Evolutionary conservation across 495 filamentous ascomycete species (phyloP).

Genomic region (Daldinia vernicosa): DNA sequence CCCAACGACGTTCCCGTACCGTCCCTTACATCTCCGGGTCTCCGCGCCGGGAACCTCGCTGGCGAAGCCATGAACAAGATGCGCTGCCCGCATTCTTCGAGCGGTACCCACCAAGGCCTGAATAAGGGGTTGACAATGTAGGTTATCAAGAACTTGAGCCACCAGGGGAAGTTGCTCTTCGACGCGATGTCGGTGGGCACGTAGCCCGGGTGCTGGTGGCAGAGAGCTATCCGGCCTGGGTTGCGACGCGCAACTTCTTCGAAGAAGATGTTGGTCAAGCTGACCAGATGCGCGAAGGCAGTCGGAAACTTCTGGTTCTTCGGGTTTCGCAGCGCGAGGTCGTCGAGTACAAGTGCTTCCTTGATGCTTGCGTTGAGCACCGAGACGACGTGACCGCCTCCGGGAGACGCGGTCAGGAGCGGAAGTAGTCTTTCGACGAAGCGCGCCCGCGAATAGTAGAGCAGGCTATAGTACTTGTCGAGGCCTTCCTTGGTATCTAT

Average conservation of each 20-base stretch:
- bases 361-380: constrained; percentile 35
- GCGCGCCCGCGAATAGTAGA: constrained; percentile 44
- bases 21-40: background rate
- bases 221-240: constrained; percentile 20
- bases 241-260: constrained; percentile 35
- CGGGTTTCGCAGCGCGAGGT: constrained; percentile 31
- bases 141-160: constrained; percentile 15
- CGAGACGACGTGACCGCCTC: constrained; percentile 30
- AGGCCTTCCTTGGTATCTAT: constrained; percentile 42
- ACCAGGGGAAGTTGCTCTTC: constrained; percentile 22
- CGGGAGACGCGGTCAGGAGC: constrained; percentile 27
- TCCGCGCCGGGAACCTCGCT: constrained; percentile 12
- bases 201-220: constrained; percentile 33
- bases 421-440: constrained; percentile 29
- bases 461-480: constrained; percentile 35
- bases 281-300: constrained; percentile 21
- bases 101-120: background rate
- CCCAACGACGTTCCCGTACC: background rate
- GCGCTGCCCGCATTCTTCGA: constrained; percentile 23
- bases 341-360: constrained; percentile 25
- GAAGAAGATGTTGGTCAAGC: constrained; percentile 40
- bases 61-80: constrained; percentile 28
- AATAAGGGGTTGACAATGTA: constrained; percentile 8
- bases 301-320: background rate
- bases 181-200: constrained; percentile 17